A percentile compares a stretch with the other conserved stretches of the same genome.
phyloP scores from a whole-genome alignment of 805 yeast species.

The Kluyveromyces lactis region DNA sequence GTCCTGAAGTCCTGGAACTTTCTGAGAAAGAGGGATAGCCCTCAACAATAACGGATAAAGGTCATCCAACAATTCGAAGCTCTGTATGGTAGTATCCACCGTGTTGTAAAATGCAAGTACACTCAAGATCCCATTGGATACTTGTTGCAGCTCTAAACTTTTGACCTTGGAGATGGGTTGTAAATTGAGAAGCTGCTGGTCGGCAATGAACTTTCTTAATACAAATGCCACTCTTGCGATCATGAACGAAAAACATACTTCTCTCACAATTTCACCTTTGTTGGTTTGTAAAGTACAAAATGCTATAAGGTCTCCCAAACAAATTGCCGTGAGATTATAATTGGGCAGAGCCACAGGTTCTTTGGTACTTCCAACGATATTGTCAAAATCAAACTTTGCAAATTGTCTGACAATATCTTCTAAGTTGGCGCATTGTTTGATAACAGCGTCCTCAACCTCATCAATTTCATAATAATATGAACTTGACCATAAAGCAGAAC shows the following conservation, averaged over 20 bases:
- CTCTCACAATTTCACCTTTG: constrained; percentile 14
- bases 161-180: constrained; percentile 65
- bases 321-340: constrained; percentile 40
- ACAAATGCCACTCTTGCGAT: constrained; percentile 51
- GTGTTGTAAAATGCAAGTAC: constrained; percentile 14
- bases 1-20: constrained; percentile 23
- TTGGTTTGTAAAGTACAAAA: constrained; percentile 28
- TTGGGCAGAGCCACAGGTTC: constrained; percentile 38
- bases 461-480: constrained; percentile 54
- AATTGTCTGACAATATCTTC: constrained; percentile 33
- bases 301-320: constrained; percentile 46
- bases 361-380: constrained; percentile 57
- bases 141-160: constrained; percentile 46
- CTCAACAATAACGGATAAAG: constrained; percentile 25
- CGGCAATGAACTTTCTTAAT: constrained; percentile 56
- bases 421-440: constrained; percentile 23
- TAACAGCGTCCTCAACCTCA: constrained; percentile 40
- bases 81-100: not conserved
- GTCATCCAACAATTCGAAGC: constrained; percentile 11
- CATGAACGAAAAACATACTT: constrained; percentile 38
- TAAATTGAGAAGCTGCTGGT: constrained; percentile 46
- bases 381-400: constrained; percentile 36
- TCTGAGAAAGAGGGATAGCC: constrained; percentile 28
- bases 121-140: constrained; percentile 37
- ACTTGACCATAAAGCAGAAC: constrained; percentile 44